Evolutionary conservation across 768 basidiomycete species (phyloP).

Genomic region (Suillus clintonianus): DNA sequence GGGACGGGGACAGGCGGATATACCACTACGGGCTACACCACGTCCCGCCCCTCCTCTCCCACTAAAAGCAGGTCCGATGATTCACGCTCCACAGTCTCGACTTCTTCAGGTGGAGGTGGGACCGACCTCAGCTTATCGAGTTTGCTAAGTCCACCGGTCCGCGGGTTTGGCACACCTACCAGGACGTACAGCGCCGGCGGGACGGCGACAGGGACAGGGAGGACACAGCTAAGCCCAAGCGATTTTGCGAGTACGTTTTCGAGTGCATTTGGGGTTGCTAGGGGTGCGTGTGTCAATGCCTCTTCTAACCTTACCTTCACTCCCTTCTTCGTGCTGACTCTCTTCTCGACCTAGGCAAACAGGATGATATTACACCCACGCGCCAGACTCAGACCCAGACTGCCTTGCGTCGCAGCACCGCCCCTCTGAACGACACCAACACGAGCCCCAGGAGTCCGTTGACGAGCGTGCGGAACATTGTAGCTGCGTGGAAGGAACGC

Average conservation of each 20-base stretch:
- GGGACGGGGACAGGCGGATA: constrained; percentile 6
- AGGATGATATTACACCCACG: neutral
- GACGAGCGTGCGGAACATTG: constrained; percentile 75
- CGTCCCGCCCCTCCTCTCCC: constrained; percentile 50
- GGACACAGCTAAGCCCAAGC: constrained; percentile 36
- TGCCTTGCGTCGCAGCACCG: neutral
- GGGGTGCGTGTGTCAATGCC: constrained; percentile 21
- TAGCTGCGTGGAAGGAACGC: constrained; percentile 79
- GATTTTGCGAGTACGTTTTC: constrained; percentile 40
- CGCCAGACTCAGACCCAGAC: constrained; percentile 1
- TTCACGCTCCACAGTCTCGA: constrained; percentile 25
- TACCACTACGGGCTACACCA: constrained; percentile 16
- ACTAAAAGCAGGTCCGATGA: constrained; percentile 44
- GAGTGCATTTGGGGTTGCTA: constrained; percentile 42
- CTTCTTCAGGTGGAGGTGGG: constrained; percentile 4
- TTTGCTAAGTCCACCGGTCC: constrained; percentile 49
- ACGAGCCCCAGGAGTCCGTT: constrained; percentile 71
- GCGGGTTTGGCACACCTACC: neutral
- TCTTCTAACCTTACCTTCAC: constrained; percentile 46
- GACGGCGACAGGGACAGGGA: constrained; percentile 22
- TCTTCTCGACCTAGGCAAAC: neutral
- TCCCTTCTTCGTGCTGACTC: constrained; percentile 59
- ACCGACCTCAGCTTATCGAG: constrained; percentile 31
- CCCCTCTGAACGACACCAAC: neutral
- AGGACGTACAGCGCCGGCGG: constrained; percentile 24